Percentiles rank a stretch among this genome's conserved stretches.
Conservation (phyloP, 805 yeast species). For the Ogataea haglerorum region DNA sequence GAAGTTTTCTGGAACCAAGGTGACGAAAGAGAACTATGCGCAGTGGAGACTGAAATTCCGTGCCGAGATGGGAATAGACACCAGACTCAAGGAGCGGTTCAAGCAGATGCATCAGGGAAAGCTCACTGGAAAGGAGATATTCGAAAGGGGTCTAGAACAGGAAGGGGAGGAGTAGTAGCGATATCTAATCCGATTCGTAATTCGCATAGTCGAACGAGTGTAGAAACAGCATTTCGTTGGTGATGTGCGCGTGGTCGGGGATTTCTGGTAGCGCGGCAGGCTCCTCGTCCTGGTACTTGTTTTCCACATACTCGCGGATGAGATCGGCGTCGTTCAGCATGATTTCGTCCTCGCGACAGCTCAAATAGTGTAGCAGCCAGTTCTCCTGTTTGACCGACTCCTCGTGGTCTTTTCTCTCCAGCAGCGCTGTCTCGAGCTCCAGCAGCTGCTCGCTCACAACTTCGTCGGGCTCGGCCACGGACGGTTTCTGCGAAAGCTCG, state of each 20-base stretch:
- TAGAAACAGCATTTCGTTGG: slow-evolving; percentile 24
- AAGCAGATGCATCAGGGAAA: slow-evolving; percentile 66
- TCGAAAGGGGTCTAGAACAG: slow-evolving; percentile 82
- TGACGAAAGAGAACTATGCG: slow-evolving; percentile 69
- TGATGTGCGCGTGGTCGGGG: slow-evolving; percentile 18
- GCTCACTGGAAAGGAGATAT: slow-evolving; percentile 83
- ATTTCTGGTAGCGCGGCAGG: neutral
- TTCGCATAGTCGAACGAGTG: slow-evolving; percentile 15
- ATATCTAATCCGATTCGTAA: slow-evolving; percentile 3
- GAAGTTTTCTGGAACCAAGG: slow-evolving; percentile 88
- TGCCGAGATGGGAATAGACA: slow-evolving; percentile 67
- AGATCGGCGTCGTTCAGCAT: slow-evolving; percentile 18
- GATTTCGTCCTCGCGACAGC: slow-evolving; percentile 18
- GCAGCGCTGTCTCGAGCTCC: slow-evolving; percentile 21
- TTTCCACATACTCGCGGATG: slow-evolving; percentile 13
- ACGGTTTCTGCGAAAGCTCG: slow-evolving; percentile 1
- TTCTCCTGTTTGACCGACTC: slow-evolving; percentile 27
- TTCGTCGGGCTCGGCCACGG: neutral
- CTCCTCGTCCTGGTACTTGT: neutral
- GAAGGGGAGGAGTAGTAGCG: slow-evolving; percentile 47
- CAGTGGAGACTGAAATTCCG: slow-evolving; percentile 75
- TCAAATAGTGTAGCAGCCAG: slow-evolving; percentile 21
- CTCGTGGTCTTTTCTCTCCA: slow-evolving; percentile 25
- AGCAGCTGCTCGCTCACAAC: slow-evolving; percentile 17
- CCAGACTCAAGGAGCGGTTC: slow-evolving; percentile 49